A percentile compares a stretch with the other conserved stretches of the same genome.
Conservation (phyloP, 1,284 basidiomycete species). For the Naganishia albida region DNA sequence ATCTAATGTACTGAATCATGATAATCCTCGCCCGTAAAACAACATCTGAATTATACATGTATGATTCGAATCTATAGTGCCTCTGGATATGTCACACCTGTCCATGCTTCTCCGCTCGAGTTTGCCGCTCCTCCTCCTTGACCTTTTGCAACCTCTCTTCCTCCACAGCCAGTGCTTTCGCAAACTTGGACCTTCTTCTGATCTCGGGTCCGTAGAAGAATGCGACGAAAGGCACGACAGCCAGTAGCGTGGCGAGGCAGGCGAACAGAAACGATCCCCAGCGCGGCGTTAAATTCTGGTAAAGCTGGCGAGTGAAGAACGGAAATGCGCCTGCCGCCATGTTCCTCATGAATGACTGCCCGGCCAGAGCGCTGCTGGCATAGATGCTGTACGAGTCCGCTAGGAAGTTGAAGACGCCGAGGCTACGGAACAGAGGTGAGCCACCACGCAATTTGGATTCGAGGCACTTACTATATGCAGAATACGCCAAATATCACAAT, state of each 20-base stretch:
- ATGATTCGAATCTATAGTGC: too few relatives aligned
- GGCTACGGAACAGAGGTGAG: conserved; percentile 35
- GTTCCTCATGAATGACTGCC: conserved; percentile 32
- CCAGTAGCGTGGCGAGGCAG: conserved; percentile 34
- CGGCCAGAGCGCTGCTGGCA: conserved; percentile 35
- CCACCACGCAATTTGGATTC: not conserved
- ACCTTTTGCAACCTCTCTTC: conserved; percentile 33
- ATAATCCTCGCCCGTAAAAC: too few relatives aligned
- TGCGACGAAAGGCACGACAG: conserved; percentile 46
- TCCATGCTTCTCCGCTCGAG: conserved; percentile 10
- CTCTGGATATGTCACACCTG: conserved; percentile 9
- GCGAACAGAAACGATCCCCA: conserved; percentile 35
- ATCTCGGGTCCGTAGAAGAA: conserved; percentile 47
- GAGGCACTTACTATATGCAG: conserved; percentile 21
- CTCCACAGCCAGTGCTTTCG: conserved; percentile 43
- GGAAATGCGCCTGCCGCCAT: conserved; percentile 35
- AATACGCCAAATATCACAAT: conserved; percentile 50
- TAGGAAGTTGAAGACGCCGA: conserved; percentile 38
- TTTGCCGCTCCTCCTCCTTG: not conserved
- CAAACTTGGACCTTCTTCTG: conserved; percentile 42
- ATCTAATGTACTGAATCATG: too few relatives aligned
- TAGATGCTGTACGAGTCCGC: conserved; percentile 41
- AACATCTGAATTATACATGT: too few relatives aligned
- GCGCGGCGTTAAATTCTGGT: conserved; percentile 31
- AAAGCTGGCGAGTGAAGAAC: conserved; percentile 32